Base-by-base conservation (phyloP, 768 basidiomycete genomes). In the Russula sp. region DNA sequence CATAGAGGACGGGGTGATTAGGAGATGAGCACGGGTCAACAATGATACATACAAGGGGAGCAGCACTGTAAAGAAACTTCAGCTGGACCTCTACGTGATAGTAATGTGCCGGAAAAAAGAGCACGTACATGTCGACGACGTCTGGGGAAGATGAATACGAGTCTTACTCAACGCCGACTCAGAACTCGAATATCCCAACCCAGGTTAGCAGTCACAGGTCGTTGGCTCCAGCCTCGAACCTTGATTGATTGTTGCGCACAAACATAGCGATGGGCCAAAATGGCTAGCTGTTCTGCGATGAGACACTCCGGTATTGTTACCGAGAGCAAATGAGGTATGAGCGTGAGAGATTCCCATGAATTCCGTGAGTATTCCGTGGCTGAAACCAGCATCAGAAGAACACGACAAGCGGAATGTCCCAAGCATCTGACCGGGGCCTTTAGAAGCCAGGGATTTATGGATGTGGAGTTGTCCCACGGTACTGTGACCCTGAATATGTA, bases 121-220 rank as follows among this genome's bases (percentile, higher is more conserved):
- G 18, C n/a, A 57, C 64, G 26, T 34, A 65, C 64, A 61, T 50
- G n/a, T 50, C 54, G 2, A 22, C 40, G 10, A 57, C 24, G 14
- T 50, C 14, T 36, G 54, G 28, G 3, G 46, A 26, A 26, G 13
- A 26, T 10, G 9, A 9, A 3, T 7, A 16, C 24, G 5, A 6
- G 13, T 34, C 14, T 24, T 22, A 13, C n/a, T 49, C 3, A 24
- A 24, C 22, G 24, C 24, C 11, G 24, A 49, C 13, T 11, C 1
- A 4, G 2, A 49, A 24, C 13, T 24, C 9, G 4, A 3, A 22
- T 14, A 9, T 11, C 24, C 22, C 48, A 24, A 49, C n/a, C 10
- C n/a, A 48, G 46, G 46, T 48, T 8, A n/a, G 5, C n/a, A 46
- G n/a, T 24, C 8, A 6, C 16, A 44, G 8, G 16, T 44, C 20